Conservation (phyloP, 2,329 filamentous ascomycete genomes). For the Arthrobotrys iridis region DNA sequence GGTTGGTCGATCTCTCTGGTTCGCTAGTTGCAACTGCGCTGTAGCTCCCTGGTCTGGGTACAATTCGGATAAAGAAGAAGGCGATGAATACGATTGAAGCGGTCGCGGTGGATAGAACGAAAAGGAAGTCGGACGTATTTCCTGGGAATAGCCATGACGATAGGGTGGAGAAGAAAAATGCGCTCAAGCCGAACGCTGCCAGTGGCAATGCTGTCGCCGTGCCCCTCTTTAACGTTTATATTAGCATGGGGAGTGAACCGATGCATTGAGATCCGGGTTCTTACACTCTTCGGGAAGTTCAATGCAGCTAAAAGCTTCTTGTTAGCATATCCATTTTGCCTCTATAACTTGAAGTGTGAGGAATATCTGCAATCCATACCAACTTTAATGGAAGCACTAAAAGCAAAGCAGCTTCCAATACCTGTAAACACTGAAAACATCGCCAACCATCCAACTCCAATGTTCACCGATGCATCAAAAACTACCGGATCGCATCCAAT, state of each 20-base stretch:
- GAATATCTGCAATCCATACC: conserved; percentile 61
- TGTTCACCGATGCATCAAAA: conserved; percentile 37
- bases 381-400: conserved; percentile 84
- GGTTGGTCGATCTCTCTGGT: conserved; percentile 62
- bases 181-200: conserved; percentile 91
- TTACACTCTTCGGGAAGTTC: conserved; percentile 57
- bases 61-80: conserved; percentile 84
- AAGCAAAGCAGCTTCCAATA: conserved; percentile 89
- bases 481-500: not conserved
- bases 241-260: conserved; percentile 76
- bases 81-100: conserved; percentile 77
- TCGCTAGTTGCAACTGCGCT: conserved; percentile 66
- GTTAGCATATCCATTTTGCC: too few species aligned
- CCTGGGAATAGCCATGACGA: conserved; percentile 82
- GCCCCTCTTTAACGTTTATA: conserved; percentile 72
- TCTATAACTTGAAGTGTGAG: not conserved
- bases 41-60: conserved; percentile 70
- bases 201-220: conserved; percentile 94
- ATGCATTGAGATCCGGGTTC: conserved; percentile 61
- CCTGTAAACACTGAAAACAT: conserved; percentile 88
- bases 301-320: conserved; percentile 56
- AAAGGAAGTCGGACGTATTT: conserved; percentile 81
- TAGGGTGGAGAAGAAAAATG: conserved; percentile 91
- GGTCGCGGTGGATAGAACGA: conserved; percentile 82
- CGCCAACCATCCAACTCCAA: conserved; percentile 66